Conservation (phyloP, 2,329 filamentous ascomycete genomes). For the Claviceps fusiformis region DNA sequence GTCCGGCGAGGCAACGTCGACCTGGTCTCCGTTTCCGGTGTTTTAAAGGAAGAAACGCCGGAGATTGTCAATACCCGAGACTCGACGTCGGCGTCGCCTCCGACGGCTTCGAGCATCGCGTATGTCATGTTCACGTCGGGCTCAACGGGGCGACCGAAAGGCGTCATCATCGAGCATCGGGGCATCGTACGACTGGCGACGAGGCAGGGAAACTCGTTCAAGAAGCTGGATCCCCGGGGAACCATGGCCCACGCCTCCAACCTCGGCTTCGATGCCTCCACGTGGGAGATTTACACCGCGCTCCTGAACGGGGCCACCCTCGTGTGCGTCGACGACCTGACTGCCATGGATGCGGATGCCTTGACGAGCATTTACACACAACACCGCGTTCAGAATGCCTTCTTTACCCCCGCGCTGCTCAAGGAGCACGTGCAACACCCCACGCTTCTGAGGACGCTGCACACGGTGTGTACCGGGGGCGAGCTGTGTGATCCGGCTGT, state of each 20-base stretch:
- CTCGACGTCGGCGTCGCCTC: neutral
- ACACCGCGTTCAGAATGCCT: neutral
- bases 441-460: neutral
- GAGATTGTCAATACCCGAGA: neutral
- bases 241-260: conserved; percentile 4
- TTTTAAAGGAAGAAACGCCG: neutral
- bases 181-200: conserved; percentile 4
- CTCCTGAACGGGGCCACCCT: conserved; percentile 7
- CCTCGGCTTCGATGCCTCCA: conserved; percentile 8
- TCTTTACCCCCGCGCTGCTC: neutral
- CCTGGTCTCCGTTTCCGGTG: conserved; percentile 5
- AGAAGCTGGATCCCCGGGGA: neutral
- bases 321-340: conserved; percentile 6
- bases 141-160: conserved; percentile 13
- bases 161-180: conserved; percentile 11
- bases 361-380: neutral
- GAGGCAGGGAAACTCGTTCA: neutral
- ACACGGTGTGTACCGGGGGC: neutral
- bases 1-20: conserved; percentile 3
- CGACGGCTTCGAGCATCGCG: neutral
- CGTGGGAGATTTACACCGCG: conserved; percentile 5
- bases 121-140: conserved; percentile 14
- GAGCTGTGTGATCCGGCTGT: conserved; percentile 3
- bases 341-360: conserved; percentile 1
- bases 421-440: neutral